Percentiles rank a stretch among this genome's conserved stretches.
These are phyloP conservation scores for Scheffersomyces cryptocercus DNA, from an alignment of 1,139 yeast species.

Conservation along the genomic window DNA sequence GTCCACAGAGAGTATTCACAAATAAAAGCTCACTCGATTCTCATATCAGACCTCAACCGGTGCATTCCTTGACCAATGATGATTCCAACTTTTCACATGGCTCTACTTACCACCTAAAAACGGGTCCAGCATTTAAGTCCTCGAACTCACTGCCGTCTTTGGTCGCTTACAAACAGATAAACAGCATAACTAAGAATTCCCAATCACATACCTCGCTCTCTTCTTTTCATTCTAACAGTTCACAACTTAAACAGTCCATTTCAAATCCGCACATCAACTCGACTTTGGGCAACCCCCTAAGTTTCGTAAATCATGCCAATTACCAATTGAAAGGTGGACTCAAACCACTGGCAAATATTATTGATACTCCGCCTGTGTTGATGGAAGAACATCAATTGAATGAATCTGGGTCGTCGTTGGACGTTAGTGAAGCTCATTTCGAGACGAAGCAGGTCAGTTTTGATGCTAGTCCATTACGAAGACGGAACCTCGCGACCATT, in stretches of 20 bases:
- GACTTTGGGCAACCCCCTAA: neutral
- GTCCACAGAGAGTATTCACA: no score
- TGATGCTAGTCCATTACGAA: conserved; percentile 3
- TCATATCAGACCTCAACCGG: neutral
- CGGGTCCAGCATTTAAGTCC: conserved; percentile 2
- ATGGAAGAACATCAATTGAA: conserved; percentile 3
- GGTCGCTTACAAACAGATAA: neutral
- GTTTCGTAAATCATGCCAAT: no score
- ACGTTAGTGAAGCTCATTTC: conserved; percentile 14
- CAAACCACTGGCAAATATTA: no score
- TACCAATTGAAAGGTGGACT: no score
- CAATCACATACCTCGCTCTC: conserved; percentile 10
- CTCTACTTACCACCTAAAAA: conserved; percentile 1
- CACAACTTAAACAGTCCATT: conserved; percentile 1
- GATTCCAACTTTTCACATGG: conserved; percentile 6
- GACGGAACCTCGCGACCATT: neutral
- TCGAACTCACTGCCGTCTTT: conserved; percentile 9
- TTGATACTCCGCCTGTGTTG: neutral
- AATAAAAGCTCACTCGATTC: neutral
- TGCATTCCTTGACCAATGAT: conserved; percentile 4
- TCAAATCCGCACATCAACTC: neutral
- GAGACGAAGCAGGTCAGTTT: conserved; percentile 20
- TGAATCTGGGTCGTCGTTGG: conserved; percentile 16
- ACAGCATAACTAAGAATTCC: conserved; percentile 1
- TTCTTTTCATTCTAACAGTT: conserved; percentile 6